phyloP scores from a whole-genome alignment of 2,329 filamentous ascomycete species.

The Waltergamsia citrina region DNA sequence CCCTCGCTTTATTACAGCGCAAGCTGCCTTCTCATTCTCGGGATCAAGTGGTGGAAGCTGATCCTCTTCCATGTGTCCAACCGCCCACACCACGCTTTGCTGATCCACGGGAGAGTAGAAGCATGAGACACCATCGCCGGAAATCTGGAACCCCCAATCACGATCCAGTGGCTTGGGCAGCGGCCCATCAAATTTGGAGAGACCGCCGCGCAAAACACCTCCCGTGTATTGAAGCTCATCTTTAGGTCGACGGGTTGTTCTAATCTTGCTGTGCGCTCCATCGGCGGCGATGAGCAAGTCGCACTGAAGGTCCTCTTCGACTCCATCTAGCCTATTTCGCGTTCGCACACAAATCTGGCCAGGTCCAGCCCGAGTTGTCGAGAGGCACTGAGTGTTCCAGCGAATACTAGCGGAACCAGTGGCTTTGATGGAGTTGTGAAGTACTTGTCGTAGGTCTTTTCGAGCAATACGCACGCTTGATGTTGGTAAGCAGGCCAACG shows the following conservation, averaged over 20 bases:
- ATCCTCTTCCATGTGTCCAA: conserved; percentile 22
- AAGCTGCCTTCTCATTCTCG: conserved; percentile 10
- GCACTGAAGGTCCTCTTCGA: conserved; percentile 17
- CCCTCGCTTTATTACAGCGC: conserved; percentile 19
- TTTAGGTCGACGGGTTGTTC: conserved; percentile 24
- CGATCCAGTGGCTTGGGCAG: conserved; percentile 20
- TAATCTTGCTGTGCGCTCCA: conserved; percentile 30
- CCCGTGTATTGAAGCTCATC: conserved; percentile 29
- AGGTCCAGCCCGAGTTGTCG: conserved; percentile 9
- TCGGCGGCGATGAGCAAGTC: conserved; percentile 36
- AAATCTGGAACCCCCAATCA: conserved; percentile 30
- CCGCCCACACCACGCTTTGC: conserved; percentile 28
- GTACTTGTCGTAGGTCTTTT: conserved; percentile 20
- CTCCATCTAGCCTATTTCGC: conserved; percentile 1
- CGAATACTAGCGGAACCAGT: conserved; percentile 9
- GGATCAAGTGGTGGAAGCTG: conserved; percentile 7
- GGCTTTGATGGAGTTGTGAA: conserved; percentile 15
- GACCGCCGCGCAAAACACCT: conserved; percentile 25
- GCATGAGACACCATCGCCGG: conserved; percentile 26
- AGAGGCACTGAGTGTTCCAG: conserved; percentile 16
- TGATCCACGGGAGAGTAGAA: conserved; percentile 35
- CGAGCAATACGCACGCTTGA: conserved; percentile 25
- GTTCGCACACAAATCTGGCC: conserved; percentile 14
- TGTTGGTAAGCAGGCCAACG: conserved; percentile 21
- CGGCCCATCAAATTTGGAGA: conserved; percentile 21